phyloP scores from a whole-genome alignment of 805 yeast genomes.

The Teunomyces panamensis region DNA sequence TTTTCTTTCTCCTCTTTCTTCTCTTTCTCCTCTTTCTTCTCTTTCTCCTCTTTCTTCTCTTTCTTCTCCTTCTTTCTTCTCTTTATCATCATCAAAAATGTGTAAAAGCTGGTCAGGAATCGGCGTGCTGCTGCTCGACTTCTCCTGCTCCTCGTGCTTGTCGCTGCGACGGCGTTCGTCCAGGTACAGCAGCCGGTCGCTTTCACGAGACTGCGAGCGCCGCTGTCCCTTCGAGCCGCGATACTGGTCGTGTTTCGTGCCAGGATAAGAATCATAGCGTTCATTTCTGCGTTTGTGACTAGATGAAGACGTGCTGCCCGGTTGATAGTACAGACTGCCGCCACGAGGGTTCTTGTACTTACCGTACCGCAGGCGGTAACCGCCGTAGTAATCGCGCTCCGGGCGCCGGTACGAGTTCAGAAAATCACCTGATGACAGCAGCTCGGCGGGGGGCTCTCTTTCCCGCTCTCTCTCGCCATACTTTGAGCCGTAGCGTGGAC shows the following conservation, averaged over 20 bases:
- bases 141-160: constrained; percentile 4
- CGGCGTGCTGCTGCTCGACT: constrained; percentile 9
- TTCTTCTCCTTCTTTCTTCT: neutral
- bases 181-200: neutral
- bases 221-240: constrained; percentile 1
- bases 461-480: neutral
- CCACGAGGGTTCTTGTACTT: constrained; percentile 9
- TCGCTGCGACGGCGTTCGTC: neutral
- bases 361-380: constrained; percentile 11
- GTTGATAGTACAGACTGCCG: neutral
- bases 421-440: neutral
- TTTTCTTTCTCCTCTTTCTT: neutral
- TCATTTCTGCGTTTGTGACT: constrained; percentile 14
- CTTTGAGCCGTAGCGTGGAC: constrained; percentile 12
- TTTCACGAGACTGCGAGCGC: neutral
- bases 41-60: neutral
- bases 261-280: constrained; percentile 19
- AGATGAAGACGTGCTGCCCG: neutral
- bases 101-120: constrained; percentile 11
- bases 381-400: constrained; percentile 15
- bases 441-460: neutral
- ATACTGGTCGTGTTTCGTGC: constrained; percentile 8
- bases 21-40: neutral
- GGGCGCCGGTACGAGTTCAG: constrained; percentile 1
- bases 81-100: constrained; percentile 14